Evolutionary conservation across 768 basidiomycete species (phyloP).

Genomic region (Boletus rubescentipes): DNA sequence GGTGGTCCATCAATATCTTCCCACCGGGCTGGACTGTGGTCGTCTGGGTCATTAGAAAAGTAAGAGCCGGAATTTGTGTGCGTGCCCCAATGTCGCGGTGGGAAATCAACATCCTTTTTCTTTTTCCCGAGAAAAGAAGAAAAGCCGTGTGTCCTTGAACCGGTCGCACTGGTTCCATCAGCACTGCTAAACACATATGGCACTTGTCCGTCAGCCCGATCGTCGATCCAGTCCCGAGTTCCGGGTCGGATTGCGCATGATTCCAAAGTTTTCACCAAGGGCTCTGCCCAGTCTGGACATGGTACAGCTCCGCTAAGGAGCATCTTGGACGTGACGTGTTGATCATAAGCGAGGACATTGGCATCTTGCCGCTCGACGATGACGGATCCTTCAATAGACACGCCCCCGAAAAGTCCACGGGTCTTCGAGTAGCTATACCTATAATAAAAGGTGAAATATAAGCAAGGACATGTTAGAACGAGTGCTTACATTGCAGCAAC

Average conservation of each 20-base stretch:
- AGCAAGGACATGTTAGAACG: not conserved
- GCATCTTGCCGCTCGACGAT: conserved; percentile 95
- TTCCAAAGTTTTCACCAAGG: conserved; percentile 73
- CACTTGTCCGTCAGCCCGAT: conserved; percentile 39
- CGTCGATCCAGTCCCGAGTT: conserved; percentile 62
- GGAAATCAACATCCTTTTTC: conserved; percentile 53
- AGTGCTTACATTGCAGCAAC: conserved; percentile 80
- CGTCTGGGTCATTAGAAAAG: conserved; percentile 38
- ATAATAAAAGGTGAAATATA: conserved; percentile 2
- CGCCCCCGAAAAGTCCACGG: conserved; percentile 89
- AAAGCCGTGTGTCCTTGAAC: conserved; percentile 36
- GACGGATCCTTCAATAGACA: conserved; percentile 85
- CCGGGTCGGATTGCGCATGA: conserved; percentile 70
- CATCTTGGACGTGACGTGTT: conserved; percentile 71
- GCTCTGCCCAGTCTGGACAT: conserved; percentile 76
- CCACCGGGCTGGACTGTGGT: conserved; percentile 23
- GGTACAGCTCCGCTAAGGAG: conserved; percentile 77
- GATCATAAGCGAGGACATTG: conserved; percentile 76
- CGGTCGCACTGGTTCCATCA: conserved; percentile 19
- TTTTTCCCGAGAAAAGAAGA: conserved; percentile 38
- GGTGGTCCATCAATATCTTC: conserved; percentile 29
- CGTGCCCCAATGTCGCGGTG: conserved; percentile 63
- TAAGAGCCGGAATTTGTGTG: conserved; percentile 53
- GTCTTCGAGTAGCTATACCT: conserved; percentile 94
- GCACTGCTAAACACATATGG: conserved; percentile 55